Conservation (phyloP, 345 rosid genomes). For the Populus alba region DNA sequence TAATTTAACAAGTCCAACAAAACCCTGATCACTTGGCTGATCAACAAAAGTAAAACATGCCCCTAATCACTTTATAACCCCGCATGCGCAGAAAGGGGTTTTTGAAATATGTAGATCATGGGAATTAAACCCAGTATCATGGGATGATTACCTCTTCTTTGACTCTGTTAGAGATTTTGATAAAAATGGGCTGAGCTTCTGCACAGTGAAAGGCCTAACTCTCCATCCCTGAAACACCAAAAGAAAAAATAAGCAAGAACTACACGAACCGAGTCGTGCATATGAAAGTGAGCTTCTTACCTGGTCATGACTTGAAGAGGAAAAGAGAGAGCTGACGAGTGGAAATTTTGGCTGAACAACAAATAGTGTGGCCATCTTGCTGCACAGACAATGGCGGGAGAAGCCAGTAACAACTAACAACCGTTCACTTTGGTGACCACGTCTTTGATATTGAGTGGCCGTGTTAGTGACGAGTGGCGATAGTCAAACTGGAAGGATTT, state of each 20-base stretch:
- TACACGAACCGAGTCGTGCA: background rate
- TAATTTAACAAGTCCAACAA: background rate
- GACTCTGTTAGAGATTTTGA: constrained; percentile 14
- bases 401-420: background rate
- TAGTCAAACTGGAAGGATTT: background rate
- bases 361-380: background rate
- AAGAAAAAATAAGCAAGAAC: background rate
- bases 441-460: background rate
- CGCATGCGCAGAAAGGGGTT: background rate
- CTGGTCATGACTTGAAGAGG: background rate
- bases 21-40: background rate
- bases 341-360: background rate
- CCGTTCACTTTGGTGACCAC: constrained; percentile 1
- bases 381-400: constrained; percentile 12
- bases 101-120: too few relatives aligned
- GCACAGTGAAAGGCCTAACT: constrained; percentile 17
- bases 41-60: background rate
- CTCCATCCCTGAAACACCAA: constrained; percentile 26
- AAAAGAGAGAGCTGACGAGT: background rate
- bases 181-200: constrained; percentile 18
- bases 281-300: background rate
- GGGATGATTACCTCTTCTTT: constrained; percentile 33
- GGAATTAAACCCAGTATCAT: too few relatives aligned
- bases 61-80: background rate
- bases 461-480: background rate